Base-by-base conservation (phyloP, 2,329 filamentous ascomycete species). In the Xylariaceae sp. region DNA sequence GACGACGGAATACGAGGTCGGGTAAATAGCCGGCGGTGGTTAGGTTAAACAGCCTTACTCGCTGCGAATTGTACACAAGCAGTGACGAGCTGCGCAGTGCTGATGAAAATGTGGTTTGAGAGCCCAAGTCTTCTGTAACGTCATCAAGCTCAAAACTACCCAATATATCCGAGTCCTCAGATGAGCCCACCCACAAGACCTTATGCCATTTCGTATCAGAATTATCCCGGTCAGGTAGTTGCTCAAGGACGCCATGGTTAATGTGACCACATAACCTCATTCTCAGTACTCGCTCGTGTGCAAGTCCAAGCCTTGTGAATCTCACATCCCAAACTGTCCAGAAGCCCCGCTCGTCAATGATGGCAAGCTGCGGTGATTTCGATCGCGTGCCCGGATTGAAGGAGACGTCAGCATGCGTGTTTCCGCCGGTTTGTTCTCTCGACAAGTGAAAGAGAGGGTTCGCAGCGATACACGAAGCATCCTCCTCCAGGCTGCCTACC, bases 251-350 rank as follows among this genome's bases (percentile, higher is more conserved):
- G 2, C 76, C 76, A 42, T 71, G 67, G 11, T 64, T 65, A 5
- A 79, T 73, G 49, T 77, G 74, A 1, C 80, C 80, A 50, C 72
- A 72, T 49, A 69, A 68, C 19, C 53, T 64, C 35, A 72, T 64
- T 6, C 66, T 67, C 19, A 71, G 65, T 8, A 63, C 71, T 34
- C 71, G 61, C 6, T 63, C 68, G 32, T 66, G 71, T 26, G 70
- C 68, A 27, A 68, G 65, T 8, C 68, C 64, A 19, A 70, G 59
- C 55, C 67, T 64, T 58, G 65, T 73, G 51, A 71, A 73, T 9
- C 63, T 60, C 29, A 87, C 71, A 57, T 87, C 77, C 83, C 85
- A 89, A 3, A 89, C 68, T 43, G 74, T 83, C 88, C 87, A 91
- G 54, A 73, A 74, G 1, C 86, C 87, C 35, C 72, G 72, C 50